phyloP scores from a whole-genome alignment of 352 stramenopile genomes.

The Globisporangium echinulatum region DNA sequence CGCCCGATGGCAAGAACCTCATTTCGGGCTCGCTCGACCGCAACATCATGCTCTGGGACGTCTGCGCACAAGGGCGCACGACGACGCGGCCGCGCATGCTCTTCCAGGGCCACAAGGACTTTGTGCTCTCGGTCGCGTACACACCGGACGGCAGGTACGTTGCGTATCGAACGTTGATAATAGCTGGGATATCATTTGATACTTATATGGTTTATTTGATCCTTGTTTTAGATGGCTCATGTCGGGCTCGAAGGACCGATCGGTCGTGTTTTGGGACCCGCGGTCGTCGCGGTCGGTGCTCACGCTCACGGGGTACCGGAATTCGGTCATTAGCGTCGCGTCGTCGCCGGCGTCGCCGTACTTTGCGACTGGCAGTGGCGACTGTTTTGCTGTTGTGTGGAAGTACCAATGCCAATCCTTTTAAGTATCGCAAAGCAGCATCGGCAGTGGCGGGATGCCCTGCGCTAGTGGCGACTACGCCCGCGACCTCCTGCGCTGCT shows the following conservation, averaged over 20 bases:
- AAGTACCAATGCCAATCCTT: conserved; percentile 86
- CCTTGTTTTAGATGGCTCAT: conserved; percentile 63
- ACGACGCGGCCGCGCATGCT: conserved; percentile 81
- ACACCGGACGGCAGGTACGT: conserved; percentile 80
- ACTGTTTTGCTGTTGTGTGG: conserved; percentile 83
- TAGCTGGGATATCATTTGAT: background rate
- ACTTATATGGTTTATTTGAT: conserved; percentile 13
- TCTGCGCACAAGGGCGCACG: conserved; percentile 68
- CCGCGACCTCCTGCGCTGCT: too few species aligned
- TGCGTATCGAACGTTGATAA: background rate
- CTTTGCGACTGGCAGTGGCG: conserved; percentile 79
- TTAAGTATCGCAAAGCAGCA: conserved; percentile 31
- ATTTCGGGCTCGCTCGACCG: conserved; percentile 81
- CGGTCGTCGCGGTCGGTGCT: conserved; percentile 76
- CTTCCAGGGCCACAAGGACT: conserved; percentile 86
- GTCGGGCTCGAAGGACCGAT: conserved; percentile 83
- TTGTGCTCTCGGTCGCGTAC: conserved; percentile 81
- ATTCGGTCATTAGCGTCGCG: conserved; percentile 85
- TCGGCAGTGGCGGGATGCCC: background rate
- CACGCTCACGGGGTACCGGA: conserved; percentile 77
- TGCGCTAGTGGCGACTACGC: too few species aligned
- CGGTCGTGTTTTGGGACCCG: conserved; percentile 84
- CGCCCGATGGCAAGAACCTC: conserved; percentile 80
- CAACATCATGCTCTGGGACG: conserved; percentile 87
- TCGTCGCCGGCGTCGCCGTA: conserved; percentile 79